Evolutionary conservation across 2,329 filamentous ascomycete species (phyloP), one percentile per base, ranked within the genome.

Genomic region (Madurella fahalii): DNA sequence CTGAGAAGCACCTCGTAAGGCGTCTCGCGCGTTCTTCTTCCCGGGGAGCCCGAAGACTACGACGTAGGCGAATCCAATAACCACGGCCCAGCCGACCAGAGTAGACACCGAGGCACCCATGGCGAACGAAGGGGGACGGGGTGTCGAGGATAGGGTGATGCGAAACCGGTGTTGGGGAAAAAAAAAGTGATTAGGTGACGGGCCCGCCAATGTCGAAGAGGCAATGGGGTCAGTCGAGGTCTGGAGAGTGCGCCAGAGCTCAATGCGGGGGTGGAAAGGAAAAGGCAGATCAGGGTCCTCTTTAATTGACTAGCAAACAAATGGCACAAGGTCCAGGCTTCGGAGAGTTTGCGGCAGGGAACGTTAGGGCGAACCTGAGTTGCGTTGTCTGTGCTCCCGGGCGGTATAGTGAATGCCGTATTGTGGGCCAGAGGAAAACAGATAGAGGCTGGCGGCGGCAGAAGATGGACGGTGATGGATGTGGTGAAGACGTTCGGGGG

Each of bases 71-170:
- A 55, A 44, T 15, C 50, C 60, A 31, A 70, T 31, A 41, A 72
- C 61, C 51, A 68, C 53, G 42, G 61, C 61, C 66, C 69, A 72
- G 50, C 69, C 66, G 56, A 61, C 61, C 48, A 71, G 58, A 13
- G 69, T 70, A 7, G 70, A 71, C 57, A 71, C 63, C 25, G 64
- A 59, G 56, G 63, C 62, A 53, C 70, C 70, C 70, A 72, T 71
- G 60, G 49, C 69, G 54, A 53, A 53, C 41, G 54, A 42, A 20
- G 40, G 31, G 20, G 40, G 39, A 48, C 12, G 53, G 40, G 32
- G 16, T 40, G n/a, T 40, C 16, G 43, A 41, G 41, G 50, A 25
- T 25, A 3, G 5, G 40, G 25, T 34, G 44, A 41, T 40, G 44
- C 46, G 53, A 41, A 25, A 37, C 43, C 40, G 47, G 20, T 49